Evolutionary conservation across 257 asterid genomes (phyloP).

Genomic region (Thymus quinquecostatus): DNA sequence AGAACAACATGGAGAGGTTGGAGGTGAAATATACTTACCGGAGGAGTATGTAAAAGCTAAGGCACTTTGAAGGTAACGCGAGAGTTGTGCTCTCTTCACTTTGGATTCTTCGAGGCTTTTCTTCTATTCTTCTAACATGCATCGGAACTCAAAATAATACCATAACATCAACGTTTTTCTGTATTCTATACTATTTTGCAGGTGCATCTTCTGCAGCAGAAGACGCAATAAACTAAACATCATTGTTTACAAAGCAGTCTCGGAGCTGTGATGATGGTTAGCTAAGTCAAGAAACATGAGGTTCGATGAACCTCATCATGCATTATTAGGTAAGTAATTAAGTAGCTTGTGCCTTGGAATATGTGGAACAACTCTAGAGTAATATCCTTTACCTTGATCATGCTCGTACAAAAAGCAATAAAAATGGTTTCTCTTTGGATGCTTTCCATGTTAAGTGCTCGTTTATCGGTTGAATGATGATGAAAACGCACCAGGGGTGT

Average conservation of each 20-base stretch:
- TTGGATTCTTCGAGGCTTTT: neutral
- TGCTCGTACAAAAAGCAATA: constrained; percentile 31
- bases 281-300: constrained; percentile 30
- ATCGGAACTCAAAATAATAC: too few species aligned
- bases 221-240: constrained; percentile 26
- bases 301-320: constrained; percentile 40
- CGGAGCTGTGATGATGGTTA: constrained; percentile 28
- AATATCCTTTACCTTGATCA: constrained; percentile 28
- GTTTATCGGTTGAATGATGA: constrained; percentile 51
- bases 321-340: constrained; percentile 55
- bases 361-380: constrained; percentile 38
- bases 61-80: constrained; percentile 32
- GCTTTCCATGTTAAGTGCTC: constrained; percentile 14
- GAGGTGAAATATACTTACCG: constrained; percentile 94
- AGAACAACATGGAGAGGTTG: constrained; percentile 93
- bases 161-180: neutral
- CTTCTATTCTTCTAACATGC: neutral
- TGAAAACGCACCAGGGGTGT: constrained; percentile 95
- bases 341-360: constrained; percentile 38
- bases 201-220: constrained; percentile 26
- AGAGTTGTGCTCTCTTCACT: neutral
- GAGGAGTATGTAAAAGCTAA: constrained; percentile 51
- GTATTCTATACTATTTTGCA: constrained; percentile 26
- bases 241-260: constrained; percentile 2
- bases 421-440: constrained; percentile 5